A percentile compares a stretch with the other conserved stretches of the same genome.
These are phyloP conservation scores for Solanum hybrid DNA, from an alignment of 305 asterid species.

Conservation along the genomic window DNA sequence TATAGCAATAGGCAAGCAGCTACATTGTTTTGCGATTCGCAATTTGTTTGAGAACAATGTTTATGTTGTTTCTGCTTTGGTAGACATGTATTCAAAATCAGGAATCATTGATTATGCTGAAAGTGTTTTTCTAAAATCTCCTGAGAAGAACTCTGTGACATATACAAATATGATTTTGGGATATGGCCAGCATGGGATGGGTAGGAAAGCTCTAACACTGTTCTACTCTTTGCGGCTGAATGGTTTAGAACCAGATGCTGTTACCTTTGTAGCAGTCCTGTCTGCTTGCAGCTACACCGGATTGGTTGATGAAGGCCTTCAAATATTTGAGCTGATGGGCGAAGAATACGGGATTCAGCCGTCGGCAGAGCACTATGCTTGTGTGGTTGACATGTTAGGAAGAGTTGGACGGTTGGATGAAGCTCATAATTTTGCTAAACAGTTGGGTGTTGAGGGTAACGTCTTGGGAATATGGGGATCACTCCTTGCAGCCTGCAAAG, in stretches of 20 bases:
- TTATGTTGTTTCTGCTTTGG: constrained; percentile 41
- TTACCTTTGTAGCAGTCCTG: constrained; percentile 53
- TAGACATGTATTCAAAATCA: constrained; percentile 86
- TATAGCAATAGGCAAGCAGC: too few species aligned
- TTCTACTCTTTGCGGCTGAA: constrained; percentile 42
- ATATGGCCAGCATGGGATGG: constrained; percentile 84
- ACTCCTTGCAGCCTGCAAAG: constrained; percentile 67
- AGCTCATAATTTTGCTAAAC: constrained; percentile 54
- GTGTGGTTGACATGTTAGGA: constrained; percentile 81
- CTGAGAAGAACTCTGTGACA: constrained; percentile 61
- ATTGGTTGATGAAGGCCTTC: constrained; percentile 53
- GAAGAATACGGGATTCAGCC: constrained; percentile 46
- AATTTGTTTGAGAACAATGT: too few species aligned
- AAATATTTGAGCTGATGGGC: constrained; percentile 54
- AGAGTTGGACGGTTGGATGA: constrained; percentile 76
- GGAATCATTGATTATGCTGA: constrained; percentile 61
- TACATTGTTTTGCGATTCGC: too few species aligned
- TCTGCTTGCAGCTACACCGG: constrained; percentile 79
- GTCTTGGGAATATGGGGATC: constrained; percentile 76
- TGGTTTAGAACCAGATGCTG: constrained; percentile 38
- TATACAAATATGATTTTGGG: constrained; percentile 83
- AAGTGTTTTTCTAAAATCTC: constrained; percentile 36
- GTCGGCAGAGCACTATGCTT: constrained; percentile 58
- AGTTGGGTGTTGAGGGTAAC: constrained; percentile 46
- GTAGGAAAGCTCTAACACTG: constrained; percentile 47